These are phyloP conservation scores for Vitis rotundifolia DNA, from an alignment of 164 flowering plant genomes.

Conservation along the genomic window DNA sequence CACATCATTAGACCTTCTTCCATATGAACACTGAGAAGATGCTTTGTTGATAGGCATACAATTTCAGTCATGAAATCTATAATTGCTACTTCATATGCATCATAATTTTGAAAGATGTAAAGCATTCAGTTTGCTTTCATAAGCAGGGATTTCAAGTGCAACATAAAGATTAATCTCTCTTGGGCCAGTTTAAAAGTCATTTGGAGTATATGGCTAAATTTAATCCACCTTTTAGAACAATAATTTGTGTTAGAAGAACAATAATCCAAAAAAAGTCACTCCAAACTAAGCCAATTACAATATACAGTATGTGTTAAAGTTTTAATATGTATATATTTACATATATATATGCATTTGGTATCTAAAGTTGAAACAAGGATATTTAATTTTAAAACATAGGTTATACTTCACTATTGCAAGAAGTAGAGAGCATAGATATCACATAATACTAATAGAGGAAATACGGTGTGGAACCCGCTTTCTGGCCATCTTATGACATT, in stretches of 20 bases:
- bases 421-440: too few relatives aligned
- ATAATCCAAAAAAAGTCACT: not conserved
- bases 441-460: too few relatives aligned
- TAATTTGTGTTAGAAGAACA: not conserved
- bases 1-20: slow-evolving; percentile 12
- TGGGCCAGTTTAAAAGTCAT: not conserved
- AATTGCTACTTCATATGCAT: slow-evolving; percentile 19
- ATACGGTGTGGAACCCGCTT: too few relatives aligned
- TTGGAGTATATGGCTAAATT: not conserved
- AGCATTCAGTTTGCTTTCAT: slow-evolving; percentile 19
- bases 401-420: too few relatives aligned
- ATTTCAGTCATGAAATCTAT: slow-evolving; percentile 14
- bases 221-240: not conserved
- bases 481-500: too few relatives aligned
- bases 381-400: not conserved
- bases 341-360: not conserved
- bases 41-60: slow-evolving; percentile 12
- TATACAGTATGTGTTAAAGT: not conserved
- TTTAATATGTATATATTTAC: not conserved
- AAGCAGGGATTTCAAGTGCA: slow-evolving; percentile 29
- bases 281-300: not conserved
- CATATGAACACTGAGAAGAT: slow-evolving; percentile 10
- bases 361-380: not conserved
- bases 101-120: slow-evolving; percentile 16
- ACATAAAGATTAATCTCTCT: slow-evolving; percentile 8